Evolutionary conservation across 1,284 basidiomycete species (phyloP).

Genomic region (Lentinus polychrous): DNA sequence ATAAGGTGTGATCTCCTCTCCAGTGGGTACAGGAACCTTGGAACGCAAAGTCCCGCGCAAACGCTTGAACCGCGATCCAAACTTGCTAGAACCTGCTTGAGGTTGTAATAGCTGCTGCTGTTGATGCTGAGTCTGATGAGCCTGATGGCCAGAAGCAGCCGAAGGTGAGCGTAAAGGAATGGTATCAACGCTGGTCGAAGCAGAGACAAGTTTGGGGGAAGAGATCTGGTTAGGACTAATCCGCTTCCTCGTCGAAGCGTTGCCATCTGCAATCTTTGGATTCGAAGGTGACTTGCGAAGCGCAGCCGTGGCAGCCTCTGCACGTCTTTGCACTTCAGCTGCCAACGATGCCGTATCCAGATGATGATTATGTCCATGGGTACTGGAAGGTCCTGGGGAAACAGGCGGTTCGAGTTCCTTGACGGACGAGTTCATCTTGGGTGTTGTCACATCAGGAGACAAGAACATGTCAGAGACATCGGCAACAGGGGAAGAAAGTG

Average conservation of each 20-base stretch:
- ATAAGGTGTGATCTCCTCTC: slow-evolving; percentile 47
- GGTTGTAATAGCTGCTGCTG: neutral
- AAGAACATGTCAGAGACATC: neutral
- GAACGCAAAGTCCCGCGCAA: slow-evolving; percentile 61
- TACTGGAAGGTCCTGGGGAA: slow-evolving; percentile 30
- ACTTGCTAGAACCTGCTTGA: slow-evolving; percentile 16
- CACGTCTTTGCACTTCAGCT: slow-evolving; percentile 61
- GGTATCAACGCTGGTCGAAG: slow-evolving; percentile 70
- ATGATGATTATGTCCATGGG: slow-evolving; percentile 3
- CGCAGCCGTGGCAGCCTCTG: slow-evolving; percentile 63
- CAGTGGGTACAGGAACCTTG: slow-evolving; percentile 42
- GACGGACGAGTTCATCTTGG: neutral
- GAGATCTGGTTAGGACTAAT: slow-evolving; percentile 70
- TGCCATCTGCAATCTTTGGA: slow-evolving; percentile 35
- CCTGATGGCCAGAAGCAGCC: slow-evolving; percentile 12
- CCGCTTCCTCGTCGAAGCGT: slow-evolving; percentile 41
- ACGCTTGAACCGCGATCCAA: slow-evolving; percentile 57
- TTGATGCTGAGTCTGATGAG: slow-evolving; percentile 3
- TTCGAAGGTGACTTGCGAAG: slow-evolving; percentile 55
- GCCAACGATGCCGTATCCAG: slow-evolving; percentile 31
- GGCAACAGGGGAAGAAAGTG: neutral
- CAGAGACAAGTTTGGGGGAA: slow-evolving; percentile 62
- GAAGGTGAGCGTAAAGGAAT: slow-evolving; percentile 48
- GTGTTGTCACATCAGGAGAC: neutral
- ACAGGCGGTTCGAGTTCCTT: neutral